phyloP scores from a whole-genome alignment of 352 stramenopile genomes.

The Phytophthora ohioensis region DNA sequence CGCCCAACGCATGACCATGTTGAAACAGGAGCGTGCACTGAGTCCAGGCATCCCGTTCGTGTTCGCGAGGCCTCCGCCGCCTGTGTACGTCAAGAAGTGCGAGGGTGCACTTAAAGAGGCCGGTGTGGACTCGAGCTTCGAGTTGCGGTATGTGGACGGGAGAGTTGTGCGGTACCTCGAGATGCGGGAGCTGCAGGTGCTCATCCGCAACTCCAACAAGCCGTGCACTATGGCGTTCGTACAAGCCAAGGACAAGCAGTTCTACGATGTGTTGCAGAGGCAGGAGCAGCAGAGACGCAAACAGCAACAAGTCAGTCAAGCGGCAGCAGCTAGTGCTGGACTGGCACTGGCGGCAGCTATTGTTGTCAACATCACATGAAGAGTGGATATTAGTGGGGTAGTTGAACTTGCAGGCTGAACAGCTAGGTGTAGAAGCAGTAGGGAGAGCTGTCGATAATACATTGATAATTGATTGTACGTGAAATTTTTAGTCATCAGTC shows the following conservation, averaged over 20 bases:
- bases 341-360: conserved; percentile 46
- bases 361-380: conserved; percentile 47
- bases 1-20: conserved; percentile 53
- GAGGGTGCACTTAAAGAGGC: conserved; percentile 49
- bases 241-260: conserved; percentile 60
- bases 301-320: conserved; percentile 27
- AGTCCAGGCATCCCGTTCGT: conserved; percentile 64
- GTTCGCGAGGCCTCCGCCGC: conserved; percentile 62
- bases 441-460: conserved; percentile 1
- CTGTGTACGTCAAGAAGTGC: conserved; percentile 65
- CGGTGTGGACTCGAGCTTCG: conserved; percentile 68
- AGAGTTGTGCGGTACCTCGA: conserved; percentile 65
- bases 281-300: conserved; percentile 42
- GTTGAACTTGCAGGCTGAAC: neutral
- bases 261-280: conserved; percentile 44
- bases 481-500: neutral
- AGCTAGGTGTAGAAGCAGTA: too few relatives aligned
- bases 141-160: conserved; percentile 68
- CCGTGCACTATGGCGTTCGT: conserved; percentile 72
- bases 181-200: conserved; percentile 71
- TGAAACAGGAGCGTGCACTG: conserved; percentile 62
- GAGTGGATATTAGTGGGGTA: conserved; percentile 2
- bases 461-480: conserved; percentile 17
- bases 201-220: conserved; percentile 64
- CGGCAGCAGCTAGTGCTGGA: conserved; percentile 35